A percentile compares a stretch with the other conserved stretches of the same genome.
Evolutionary conservation across 2,329 filamentous ascomycete species (phyloP).

Genomic region (Alternaria metachromatica): DNA sequence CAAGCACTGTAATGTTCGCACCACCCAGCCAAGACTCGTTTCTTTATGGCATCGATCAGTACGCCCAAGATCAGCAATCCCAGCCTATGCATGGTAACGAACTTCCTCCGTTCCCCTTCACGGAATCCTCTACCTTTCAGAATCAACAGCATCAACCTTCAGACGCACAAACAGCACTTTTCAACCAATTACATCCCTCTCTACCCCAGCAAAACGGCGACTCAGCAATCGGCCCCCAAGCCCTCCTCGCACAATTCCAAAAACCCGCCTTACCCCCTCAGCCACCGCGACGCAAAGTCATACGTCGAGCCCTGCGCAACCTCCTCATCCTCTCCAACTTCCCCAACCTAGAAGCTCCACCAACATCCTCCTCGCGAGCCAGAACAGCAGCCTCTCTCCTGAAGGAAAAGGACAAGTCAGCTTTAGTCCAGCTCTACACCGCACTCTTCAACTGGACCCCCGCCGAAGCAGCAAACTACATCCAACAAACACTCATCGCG

Average conservation of each 20-base stretch:
- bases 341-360: slow-evolving; percentile 51
- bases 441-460: slow-evolving; percentile 44
- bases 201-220: slow-evolving; percentile 13
- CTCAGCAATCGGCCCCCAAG: slow-evolving; percentile 23
- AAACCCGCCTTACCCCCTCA: slow-evolving; percentile 23
- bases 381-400: slow-evolving; percentile 54
- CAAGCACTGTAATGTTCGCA: slow-evolving; percentile 43
- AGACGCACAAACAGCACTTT: slow-evolving; percentile 30
- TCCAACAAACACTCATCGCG: slow-evolving; percentile 52
- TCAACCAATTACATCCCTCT: slow-evolving; percentile 29
- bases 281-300: slow-evolving; percentile 43
- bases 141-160: slow-evolving; percentile 23
- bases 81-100: slow-evolving; percentile 19
- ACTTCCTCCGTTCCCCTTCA: slow-evolving; percentile 36
- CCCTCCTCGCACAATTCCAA: slow-evolving; percentile 33
- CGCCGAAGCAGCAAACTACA: slow-evolving; percentile 37
- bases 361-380: slow-evolving; percentile 49
- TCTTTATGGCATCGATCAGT: slow-evolving; percentile 49
- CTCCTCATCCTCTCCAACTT: slow-evolving; percentile 62
- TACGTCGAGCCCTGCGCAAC: slow-evolving; percentile 62
- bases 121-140: slow-evolving; percentile 23
- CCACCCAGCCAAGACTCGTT: slow-evolving; percentile 44
- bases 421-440: slow-evolving; percentile 63
- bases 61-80: slow-evolving; percentile 28
- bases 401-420: slow-evolving; percentile 52